phyloP scores from a whole-genome alignment of 805 yeast genomes.

The Metschnikowia proteae region DNA sequence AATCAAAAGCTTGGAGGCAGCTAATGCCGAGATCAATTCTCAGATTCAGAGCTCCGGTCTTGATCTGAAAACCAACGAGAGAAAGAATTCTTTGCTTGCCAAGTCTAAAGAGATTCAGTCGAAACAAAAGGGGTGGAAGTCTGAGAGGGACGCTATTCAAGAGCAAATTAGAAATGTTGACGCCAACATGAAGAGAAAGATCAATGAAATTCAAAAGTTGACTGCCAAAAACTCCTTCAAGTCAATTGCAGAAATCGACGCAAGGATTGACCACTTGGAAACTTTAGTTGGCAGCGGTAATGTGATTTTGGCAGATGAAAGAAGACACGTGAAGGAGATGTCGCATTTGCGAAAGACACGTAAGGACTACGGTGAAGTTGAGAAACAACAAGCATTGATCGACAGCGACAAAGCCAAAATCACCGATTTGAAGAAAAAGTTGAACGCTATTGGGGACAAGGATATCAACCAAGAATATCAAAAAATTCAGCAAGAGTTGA shows the following conservation, averaged over 20 bases:
- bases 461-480: constrained; percentile 70
- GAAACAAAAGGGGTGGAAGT: constrained; percentile 47
- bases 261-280: constrained; percentile 63
- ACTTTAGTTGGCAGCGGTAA: constrained; percentile 71
- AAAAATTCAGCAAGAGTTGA: constrained; percentile 62
- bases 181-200: constrained; percentile 65
- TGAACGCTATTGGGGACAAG: constrained; percentile 54
- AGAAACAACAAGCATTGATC: constrained; percentile 70
- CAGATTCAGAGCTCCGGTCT: constrained; percentile 46
- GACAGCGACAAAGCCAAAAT: constrained; percentile 76
- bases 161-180: constrained; percentile 75
- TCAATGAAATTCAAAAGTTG: constrained; percentile 66
- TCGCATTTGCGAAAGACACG: constrained; percentile 74
- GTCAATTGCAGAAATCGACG: constrained; percentile 64
- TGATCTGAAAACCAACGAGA: constrained; percentile 29
- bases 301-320: constrained; percentile 87
- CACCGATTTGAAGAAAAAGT: constrained; percentile 65
- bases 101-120: constrained; percentile 41
- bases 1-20: constrained; percentile 58
- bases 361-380: constrained; percentile 71
- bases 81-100: constrained; percentile 31
- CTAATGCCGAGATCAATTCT: constrained; percentile 48
- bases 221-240: constrained; percentile 70
- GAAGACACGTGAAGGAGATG: constrained; percentile 79
- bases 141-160: constrained; percentile 48